phyloP scores from a whole-genome alignment of 768 basidiomycete species.

The Pisolithus sp. region DNA sequence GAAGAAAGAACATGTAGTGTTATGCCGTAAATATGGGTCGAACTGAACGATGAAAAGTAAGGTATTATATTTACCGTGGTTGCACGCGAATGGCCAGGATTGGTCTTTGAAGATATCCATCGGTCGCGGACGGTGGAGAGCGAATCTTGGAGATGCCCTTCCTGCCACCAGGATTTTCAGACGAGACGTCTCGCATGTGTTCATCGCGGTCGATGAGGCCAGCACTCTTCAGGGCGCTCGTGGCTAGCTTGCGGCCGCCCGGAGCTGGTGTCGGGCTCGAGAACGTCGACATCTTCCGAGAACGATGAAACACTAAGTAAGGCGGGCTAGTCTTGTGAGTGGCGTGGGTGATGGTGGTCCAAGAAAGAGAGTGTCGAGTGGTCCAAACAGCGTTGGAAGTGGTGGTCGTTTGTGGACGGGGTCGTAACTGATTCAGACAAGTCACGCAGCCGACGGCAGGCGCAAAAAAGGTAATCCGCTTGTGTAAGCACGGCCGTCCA shows the following conservation, averaged over 20 bases:
- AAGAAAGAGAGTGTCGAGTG: background rate
- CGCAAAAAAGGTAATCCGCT: background rate
- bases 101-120: conserved; percentile 51
- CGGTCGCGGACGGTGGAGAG: conserved; percentile 51
- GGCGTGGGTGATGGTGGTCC: background rate
- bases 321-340: background rate
- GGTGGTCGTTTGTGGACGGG: background rate
- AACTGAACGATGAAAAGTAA: conserved; percentile 22
- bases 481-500: background rate
- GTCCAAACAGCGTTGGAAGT: background rate
- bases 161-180: conserved; percentile 62
- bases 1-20: conserved; percentile 10
- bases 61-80: conserved; percentile 64
- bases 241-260: conserved; percentile 51
- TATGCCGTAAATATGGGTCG: conserved; percentile 26
- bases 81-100: conserved; percentile 39
- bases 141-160: conserved; percentile 61
- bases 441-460: background rate
- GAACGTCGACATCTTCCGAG: conserved; percentile 35
- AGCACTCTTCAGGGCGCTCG: conserved; percentile 58
- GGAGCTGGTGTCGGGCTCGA: conserved; percentile 56
- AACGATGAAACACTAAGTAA: background rate
- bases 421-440: background rate
- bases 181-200: conserved; percentile 64
- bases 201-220: conserved; percentile 75